A percentile compares a stretch with the other conserved stretches of the same genome.
Evolutionary conservation across 768 basidiomycete species (phyloP).

Genomic region (Boletus reticulatus): DNA sequence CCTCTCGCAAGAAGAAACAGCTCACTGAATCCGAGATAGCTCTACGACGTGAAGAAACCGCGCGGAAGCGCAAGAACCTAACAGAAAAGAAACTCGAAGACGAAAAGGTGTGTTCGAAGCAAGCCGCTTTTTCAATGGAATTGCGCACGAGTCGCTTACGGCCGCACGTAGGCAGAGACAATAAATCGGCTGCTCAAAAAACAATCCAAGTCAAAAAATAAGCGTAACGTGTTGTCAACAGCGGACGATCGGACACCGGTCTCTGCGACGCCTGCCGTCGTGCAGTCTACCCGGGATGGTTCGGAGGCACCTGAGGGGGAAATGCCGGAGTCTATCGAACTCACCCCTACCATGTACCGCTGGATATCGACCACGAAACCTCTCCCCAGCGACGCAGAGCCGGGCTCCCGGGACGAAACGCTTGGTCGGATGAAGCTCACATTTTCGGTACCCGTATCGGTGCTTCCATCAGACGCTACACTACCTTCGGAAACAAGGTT

Average conservation of each 20-base stretch:
- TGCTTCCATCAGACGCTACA: slow-evolving; percentile 14
- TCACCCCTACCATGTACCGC: slow-evolving; percentile 59
- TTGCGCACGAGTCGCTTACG: neutral
- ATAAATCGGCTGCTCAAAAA: slow-evolving; percentile 89
- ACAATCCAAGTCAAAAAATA: slow-evolving; percentile 66
- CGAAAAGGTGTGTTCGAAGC: slow-evolving; percentile 47
- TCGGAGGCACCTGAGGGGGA: slow-evolving; percentile 39
- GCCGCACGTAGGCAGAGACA: slow-evolving; percentile 62
- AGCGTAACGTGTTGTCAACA: slow-evolving; percentile 49
- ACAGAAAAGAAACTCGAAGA: slow-evolving; percentile 15
- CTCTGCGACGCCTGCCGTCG: slow-evolving; percentile 28
- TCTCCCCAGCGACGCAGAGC: neutral
- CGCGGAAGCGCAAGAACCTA: slow-evolving; percentile 76
- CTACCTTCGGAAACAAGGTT: slow-evolving; percentile 9
- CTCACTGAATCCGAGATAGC: slow-evolving; percentile 73
- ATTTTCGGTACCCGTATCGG: slow-evolving; percentile 52
- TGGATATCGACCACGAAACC: slow-evolving; percentile 63
- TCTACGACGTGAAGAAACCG: slow-evolving; percentile 74
- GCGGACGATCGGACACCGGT: slow-evolving; percentile 43
- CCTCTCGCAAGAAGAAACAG: slow-evolving; percentile 47
- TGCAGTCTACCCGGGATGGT: slow-evolving; percentile 29
- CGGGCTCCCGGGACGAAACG: neutral
- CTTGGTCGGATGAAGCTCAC: slow-evolving; percentile 40
- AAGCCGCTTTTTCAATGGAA: neutral
- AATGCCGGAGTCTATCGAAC: slow-evolving; percentile 38